These are phyloP conservation scores for Acacia acuminata DNA, from an alignment of 306 rosid species.

Conservation along the genomic window DNA sequence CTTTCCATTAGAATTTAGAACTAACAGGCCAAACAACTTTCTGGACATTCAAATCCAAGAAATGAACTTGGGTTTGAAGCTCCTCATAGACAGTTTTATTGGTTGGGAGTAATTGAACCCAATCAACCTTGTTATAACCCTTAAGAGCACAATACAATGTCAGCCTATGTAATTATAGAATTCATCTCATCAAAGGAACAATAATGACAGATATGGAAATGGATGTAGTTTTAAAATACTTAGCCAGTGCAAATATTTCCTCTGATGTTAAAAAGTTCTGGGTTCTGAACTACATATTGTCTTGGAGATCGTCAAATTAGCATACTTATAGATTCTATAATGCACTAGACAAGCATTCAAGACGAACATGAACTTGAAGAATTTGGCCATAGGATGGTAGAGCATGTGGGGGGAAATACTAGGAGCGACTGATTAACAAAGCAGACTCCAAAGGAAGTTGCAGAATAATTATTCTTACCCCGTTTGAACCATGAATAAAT, in stretches of 20 bases:
- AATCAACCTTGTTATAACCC: conserved; percentile 3
- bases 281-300: not conserved
- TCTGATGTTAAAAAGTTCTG: not conserved
- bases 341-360: not conserved
- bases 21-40: not conserved
- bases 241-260: conserved; percentile 24
- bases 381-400: not conserved
- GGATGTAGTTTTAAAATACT: conserved; percentile 3
- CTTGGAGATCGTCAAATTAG: conserved; percentile 22
- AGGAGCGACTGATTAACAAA: conserved; percentile 7
- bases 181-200: not conserved
- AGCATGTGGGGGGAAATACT: not conserved
- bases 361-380: conserved; percentile 5
- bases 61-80: conserved; percentile 3
- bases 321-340: not conserved
- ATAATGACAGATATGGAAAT: not conserved
- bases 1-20: not conserved
- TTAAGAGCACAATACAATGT: not conserved
- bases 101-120: conserved; percentile 16
- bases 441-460: conserved; percentile 6
- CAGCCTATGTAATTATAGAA: not conserved
- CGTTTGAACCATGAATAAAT: conserved; percentile 95
- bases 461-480: conserved; percentile 50
- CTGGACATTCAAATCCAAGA: not conserved
- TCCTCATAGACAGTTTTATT: not conserved